phyloP scores from a whole-genome alignment of 805 yeast genomes.

The Yamadazyma insecticola region DNA sequence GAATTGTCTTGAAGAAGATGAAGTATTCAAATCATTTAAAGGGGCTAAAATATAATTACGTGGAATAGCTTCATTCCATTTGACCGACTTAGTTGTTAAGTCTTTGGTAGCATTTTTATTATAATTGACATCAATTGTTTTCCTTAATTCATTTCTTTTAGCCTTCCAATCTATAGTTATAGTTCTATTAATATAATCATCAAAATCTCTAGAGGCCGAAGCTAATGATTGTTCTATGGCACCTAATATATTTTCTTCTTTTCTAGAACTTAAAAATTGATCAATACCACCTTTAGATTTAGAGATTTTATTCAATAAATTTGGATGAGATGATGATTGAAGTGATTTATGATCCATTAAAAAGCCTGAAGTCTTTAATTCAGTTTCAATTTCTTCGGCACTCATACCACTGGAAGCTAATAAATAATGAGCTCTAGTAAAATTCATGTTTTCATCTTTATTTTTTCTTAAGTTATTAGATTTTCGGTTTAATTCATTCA shows the following conservation, averaged over 20 bases:
- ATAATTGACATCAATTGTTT: constrained; percentile 33
- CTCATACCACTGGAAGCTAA: constrained; percentile 86
- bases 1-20: constrained; percentile 24
- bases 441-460: constrained; percentile 26
- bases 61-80: constrained; percentile 32
- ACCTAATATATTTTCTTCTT: constrained; percentile 75
- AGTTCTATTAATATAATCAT: constrained; percentile 64
- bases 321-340: no score
- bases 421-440: constrained; percentile 79
- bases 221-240: constrained; percentile 78
- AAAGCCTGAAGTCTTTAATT: constrained; percentile 34
- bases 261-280: constrained; percentile 58
- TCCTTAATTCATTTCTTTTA: constrained; percentile 68
- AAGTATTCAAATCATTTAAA: constrained; percentile 13
- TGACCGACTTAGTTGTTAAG: no score
- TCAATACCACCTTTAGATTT: constrained; percentile 41
- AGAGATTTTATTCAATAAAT: constrained; percentile 5
- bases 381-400: constrained; percentile 74
- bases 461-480: constrained; percentile 52
- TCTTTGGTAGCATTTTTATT: background rate
- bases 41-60: constrained; percentile 33
- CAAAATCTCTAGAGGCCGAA: constrained; percentile 79
- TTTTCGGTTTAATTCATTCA: constrained; percentile 70
- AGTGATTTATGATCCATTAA: background rate
- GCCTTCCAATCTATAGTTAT: constrained; percentile 81